phyloP scores from a whole-genome alignment of 805 yeast species.

The Ogataea nonfermentans region DNA sequence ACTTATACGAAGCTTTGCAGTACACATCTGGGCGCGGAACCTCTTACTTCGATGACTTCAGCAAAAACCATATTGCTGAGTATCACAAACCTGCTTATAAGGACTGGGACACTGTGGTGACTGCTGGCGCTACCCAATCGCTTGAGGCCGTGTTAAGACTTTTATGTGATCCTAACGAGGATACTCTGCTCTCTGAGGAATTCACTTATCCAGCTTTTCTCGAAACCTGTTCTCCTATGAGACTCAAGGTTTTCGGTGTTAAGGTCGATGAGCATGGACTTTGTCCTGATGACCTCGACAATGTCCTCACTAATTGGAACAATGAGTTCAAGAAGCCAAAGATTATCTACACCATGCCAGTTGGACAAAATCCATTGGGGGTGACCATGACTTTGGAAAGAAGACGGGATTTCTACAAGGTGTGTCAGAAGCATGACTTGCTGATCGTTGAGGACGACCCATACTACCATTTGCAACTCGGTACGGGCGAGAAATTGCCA shows the following conservation, averaged over 20 bases:
- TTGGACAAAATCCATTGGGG: conserved; percentile 89
- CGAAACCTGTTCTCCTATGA: conserved; percentile 75
- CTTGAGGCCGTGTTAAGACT: conserved; percentile 84
- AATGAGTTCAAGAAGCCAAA: conserved; percentile 47
- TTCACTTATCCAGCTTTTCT: conserved; percentile 80
- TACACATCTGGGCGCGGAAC: conserved; percentile 52
- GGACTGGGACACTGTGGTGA: conserved; percentile 69
- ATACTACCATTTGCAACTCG: conserved; percentile 71
- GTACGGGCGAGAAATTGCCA: conserved; percentile 49
- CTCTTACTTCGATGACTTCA: conserved; percentile 39
- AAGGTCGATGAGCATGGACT: conserved; percentile 79
- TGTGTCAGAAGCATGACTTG: conserved; percentile 67
- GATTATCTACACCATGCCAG: conserved; percentile 65
- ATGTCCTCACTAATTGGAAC: conserved; percentile 66
- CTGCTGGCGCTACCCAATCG: conserved; percentile 87
- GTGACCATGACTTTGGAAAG: conserved; percentile 57
- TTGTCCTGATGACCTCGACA: conserved; percentile 65
- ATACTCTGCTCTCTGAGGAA: conserved; percentile 79
- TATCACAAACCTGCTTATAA: conserved; percentile 45
- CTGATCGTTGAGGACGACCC: conserved; percentile 84
- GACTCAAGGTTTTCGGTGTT: conserved; percentile 66
- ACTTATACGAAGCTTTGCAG: conserved; percentile 49
- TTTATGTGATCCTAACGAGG: conserved; percentile 68
- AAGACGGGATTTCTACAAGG: conserved; percentile 53
- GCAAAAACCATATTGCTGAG: conserved; percentile 40